These are phyloP conservation scores for Blastocladiella britannica DNA, from an alignment of 192 early-diverging fungal species.

Conservation along the genomic window DNA sequence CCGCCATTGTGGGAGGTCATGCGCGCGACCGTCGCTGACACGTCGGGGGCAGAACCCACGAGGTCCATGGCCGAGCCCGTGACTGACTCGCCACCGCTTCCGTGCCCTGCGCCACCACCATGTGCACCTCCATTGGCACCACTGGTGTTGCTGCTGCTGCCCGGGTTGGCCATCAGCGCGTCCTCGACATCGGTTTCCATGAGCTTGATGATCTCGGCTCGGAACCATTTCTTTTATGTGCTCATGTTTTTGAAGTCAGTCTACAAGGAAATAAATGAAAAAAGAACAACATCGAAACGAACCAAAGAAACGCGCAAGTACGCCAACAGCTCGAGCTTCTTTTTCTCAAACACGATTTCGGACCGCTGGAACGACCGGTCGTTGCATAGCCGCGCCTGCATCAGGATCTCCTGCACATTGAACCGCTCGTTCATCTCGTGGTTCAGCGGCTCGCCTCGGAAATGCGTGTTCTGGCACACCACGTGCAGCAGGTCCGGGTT, in stretches of 20 bases:
- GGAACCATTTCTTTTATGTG: constrained; percentile 61
- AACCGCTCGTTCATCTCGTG: constrained; percentile 1
- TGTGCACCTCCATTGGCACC: neutral
- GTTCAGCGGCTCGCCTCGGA: constrained; percentile 9
- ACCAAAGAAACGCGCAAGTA: constrained; percentile 69
- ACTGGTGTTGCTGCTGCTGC: neutral
- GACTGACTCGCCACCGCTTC: no score
- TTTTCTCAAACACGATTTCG: constrained; percentile 71
- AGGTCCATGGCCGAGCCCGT: no score
- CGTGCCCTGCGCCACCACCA: no score
- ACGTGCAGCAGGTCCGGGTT: constrained; percentile 34
- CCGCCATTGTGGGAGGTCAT: neutral
- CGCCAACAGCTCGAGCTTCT: constrained; percentile 47
- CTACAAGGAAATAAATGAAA: no score
- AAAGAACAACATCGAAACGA: constrained; percentile 18
- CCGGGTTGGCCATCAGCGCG: neutral
- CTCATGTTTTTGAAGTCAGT: no score
- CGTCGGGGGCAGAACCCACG: no score
- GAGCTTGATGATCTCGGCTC: constrained; percentile 15
- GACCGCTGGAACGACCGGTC: constrained; percentile 51
- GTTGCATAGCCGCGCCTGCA: constrained; percentile 55
- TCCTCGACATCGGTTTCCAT: constrained; percentile 1
- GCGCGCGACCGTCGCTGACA: neutral
- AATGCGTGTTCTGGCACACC: constrained; percentile 19
- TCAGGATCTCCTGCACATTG: constrained; percentile 39